These are phyloP conservation scores for Rusavskia elegans DNA, from an alignment of 495 filamentous ascomycete genomes.

Conservation along the genomic window DNA sequence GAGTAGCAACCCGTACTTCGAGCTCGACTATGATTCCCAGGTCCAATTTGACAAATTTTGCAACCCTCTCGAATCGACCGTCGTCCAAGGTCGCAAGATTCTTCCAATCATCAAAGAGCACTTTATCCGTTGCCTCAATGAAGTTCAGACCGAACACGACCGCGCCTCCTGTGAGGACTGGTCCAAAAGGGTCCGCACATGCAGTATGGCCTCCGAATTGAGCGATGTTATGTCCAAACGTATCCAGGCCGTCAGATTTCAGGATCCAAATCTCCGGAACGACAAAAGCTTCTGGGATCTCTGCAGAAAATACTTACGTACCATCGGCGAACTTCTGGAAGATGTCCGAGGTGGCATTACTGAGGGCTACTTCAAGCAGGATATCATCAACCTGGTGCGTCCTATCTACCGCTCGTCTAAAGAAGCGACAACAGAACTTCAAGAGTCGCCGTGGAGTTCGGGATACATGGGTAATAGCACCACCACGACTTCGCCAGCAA, in stretches of 20 bases:
- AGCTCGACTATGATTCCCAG: slow-evolving; percentile 4
- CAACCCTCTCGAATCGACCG: slow-evolving; percentile 48
- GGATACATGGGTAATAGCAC: slow-evolving; percentile 2
- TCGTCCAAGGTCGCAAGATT: slow-evolving; percentile 47
- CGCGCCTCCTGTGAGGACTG: not conserved
- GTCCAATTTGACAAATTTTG: slow-evolving; percentile 59
- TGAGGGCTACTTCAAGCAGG: slow-evolving; percentile 45
- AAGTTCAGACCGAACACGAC: slow-evolving; percentile 25
- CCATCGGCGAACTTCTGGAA: slow-evolving; percentile 57
- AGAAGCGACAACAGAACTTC: slow-evolving; percentile 57
- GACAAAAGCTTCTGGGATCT: slow-evolving; percentile 70
- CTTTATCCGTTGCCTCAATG: slow-evolving; percentile 35
- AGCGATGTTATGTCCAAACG: slow-evolving; percentile 52
- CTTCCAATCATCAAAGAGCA: slow-evolving; percentile 49
- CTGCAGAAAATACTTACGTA: slow-evolving; percentile 59
- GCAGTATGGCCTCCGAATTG: slow-evolving; percentile 21
- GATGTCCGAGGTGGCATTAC: slow-evolving; percentile 53
- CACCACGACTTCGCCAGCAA: not conserved
- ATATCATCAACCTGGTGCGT: slow-evolving; percentile 53
- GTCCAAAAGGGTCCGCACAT: not conserved
- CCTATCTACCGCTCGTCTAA: slow-evolving; percentile 63
- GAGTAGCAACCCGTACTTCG: not conserved
- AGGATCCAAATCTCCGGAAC: slow-evolving; percentile 37
- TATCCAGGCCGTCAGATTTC: slow-evolving; percentile 28
- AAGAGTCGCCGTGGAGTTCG: slow-evolving; percentile 56